Evolutionary conservation across 306 rosid species (phyloP), one percentile per base, ranked within the genome.

Genomic region (Trichosanthes cucumerina): DNA sequence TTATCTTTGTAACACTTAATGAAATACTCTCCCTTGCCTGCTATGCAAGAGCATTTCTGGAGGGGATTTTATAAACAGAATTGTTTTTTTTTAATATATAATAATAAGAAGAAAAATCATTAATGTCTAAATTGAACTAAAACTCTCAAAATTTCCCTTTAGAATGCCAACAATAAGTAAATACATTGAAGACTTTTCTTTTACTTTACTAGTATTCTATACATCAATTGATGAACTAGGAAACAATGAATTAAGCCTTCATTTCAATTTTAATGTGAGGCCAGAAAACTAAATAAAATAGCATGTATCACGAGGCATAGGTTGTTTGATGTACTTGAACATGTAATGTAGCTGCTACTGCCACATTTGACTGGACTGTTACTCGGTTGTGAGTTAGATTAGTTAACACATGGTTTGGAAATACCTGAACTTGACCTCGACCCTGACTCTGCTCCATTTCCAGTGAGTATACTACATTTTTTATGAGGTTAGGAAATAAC

Each of bases 251-350:
- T 68, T 39, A 68, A 68, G 33, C 11, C 21, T 68, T 68, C 33
- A 6, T 10, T 39, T 38, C 28, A 21, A 68, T 39, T n/a, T 39
- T 5, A 33, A 60, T 15, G 21, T 36, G 19, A 62, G 43, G 6
- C 13, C 13, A 56, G 15, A 3, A 60, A 60, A 28, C 19, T 12
- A 60, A 28, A 12, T 5, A 66, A 65, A 19, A 11, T 38, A n/a
- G 49, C n/a, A 10, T 39, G 53, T 68, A 41, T 68, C 52, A 41
- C 12, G 9, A 68, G 33, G 75, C 75, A 39, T 68, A 21, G 75
- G 75, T 23, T n/a, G 64, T 82, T 39, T 85, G 88, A 53, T 82
- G 82, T 49, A 82, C 88, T 14, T n/a, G 78, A 10, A 77, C 88
- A 47, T 73, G 84, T 79, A 85, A 36, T 63, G 80, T 85, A 6